A percentile compares a stretch with the other conserved stretches of the same genome.
Evolutionary conservation across 148 eudicot species (phyloP).

Genomic region (Cornus kousa): DNA sequence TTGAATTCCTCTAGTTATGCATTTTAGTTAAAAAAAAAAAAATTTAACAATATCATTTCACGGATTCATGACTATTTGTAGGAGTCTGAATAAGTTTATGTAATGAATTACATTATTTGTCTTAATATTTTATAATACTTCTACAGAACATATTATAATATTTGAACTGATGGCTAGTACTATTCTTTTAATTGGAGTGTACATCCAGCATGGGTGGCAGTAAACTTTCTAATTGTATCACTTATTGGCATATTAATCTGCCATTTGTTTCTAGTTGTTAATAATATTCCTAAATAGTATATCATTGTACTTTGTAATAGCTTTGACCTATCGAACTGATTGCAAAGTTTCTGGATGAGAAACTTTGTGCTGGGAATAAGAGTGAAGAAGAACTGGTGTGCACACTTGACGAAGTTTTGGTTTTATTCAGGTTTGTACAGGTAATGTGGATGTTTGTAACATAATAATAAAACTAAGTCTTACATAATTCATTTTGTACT

Average conservation of each 20-base stretch:
- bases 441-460: constrained; percentile 27
- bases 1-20: too few species aligned
- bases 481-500: not conserved
- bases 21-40: too few species aligned
- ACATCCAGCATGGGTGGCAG: too few species aligned
- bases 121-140: too few species aligned
- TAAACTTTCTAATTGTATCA: not conserved
- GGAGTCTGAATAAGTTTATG: too few species aligned
- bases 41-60: too few species aligned
- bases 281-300: constrained; percentile 11
- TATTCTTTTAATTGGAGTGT: too few species aligned
- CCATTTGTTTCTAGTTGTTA: constrained; percentile 4
- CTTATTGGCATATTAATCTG: not conserved
- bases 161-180: too few species aligned
- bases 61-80: too few species aligned
- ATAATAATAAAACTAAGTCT: not conserved
- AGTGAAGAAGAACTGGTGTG: constrained; percentile 98
- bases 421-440: constrained; percentile 92
- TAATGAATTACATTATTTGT: not conserved
- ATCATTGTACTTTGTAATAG: constrained; percentile 33
- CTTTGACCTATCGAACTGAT: constrained; percentile 96
- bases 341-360: constrained; percentile 95
- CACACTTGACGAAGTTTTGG: constrained; percentile 91
- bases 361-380: constrained; percentile 98
- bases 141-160: too few species aligned